These are phyloP conservation scores for Phytophthora podocarpi DNA, from an alignment of 352 stramenopile genomes.

Conservation along the genomic window DNA sequence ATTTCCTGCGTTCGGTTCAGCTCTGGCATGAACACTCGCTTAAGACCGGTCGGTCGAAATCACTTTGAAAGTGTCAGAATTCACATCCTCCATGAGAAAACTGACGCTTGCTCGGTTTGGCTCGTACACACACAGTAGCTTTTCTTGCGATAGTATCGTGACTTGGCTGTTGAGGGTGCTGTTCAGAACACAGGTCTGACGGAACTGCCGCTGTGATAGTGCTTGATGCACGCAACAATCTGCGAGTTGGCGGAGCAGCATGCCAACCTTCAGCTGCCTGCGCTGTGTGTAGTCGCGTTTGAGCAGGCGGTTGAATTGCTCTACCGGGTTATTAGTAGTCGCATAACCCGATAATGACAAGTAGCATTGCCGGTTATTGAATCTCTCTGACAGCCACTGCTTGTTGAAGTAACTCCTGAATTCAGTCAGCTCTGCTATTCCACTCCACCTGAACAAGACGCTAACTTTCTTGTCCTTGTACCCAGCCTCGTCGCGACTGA, in stretches of 20 bases:
- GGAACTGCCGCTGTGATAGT: too few relatives aligned
- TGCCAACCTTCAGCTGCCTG: background rate
- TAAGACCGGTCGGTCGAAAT: too few relatives aligned
- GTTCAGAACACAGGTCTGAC: too few relatives aligned
- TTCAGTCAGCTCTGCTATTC: too few relatives aligned
- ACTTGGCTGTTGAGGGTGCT: background rate
- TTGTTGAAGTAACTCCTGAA: background rate
- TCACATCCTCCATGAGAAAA: background rate
- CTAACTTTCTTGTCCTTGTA: too few relatives aligned
- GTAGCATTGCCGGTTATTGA: background rate
- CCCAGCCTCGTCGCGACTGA: too few relatives aligned
- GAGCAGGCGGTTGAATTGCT: constrained; percentile 5
- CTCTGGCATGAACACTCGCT: background rate
- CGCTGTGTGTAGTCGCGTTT: background rate
- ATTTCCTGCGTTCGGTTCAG: background rate
- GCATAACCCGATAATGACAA: background rate
- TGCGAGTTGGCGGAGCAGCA: background rate
- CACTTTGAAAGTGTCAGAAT: background rate
- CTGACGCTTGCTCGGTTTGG: background rate
- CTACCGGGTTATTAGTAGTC: constrained; percentile 7
- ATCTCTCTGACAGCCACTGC: background rate
- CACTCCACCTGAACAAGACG: too few relatives aligned
- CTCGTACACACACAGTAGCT: too few relatives aligned
- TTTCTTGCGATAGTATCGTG: too few relatives aligned
- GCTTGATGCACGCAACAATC: too few relatives aligned